phyloP scores from a whole-genome alignment of 2,329 filamentous ascomycete genomes.

The Aspergillus sojae region DNA sequence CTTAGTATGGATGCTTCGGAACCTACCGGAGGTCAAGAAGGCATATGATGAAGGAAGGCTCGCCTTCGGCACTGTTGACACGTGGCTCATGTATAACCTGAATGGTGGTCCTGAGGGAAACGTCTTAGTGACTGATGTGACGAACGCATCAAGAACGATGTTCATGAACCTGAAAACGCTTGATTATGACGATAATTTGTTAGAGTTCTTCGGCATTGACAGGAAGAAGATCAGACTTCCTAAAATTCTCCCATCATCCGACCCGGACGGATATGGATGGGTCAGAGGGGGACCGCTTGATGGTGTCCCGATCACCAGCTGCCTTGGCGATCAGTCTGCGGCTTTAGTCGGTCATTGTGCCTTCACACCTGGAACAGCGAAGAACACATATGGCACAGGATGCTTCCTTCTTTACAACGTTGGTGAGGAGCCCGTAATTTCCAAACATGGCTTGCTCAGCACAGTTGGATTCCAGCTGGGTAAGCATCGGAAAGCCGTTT shows the following conservation, averaged over 20 bases:
- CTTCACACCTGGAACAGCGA: slow-evolving; percentile 78
- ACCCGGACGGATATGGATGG: slow-evolving; percentile 70
- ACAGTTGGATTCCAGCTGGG: slow-evolving; percentile 87
- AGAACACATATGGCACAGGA: slow-evolving; percentile 90
- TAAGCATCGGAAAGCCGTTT: slow-evolving; percentile 67
- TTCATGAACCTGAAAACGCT: slow-evolving; percentile 86
- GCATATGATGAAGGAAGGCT: slow-evolving; percentile 77
- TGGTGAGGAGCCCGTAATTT: slow-evolving; percentile 81
- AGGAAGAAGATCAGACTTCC: slow-evolving; percentile 72
- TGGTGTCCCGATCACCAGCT: slow-evolving; percentile 77
- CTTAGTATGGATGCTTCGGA: slow-evolving; percentile 76
- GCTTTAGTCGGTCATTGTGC: slow-evolving; percentile 84
- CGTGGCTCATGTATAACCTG: slow-evolving; percentile 83
- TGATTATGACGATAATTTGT: slow-evolving; percentile 74
- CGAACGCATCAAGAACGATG: slow-evolving; percentile 90
- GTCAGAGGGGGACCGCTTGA: slow-evolving; percentile 67
- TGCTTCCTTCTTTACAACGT: slow-evolving; percentile 91
- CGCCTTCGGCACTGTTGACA: slow-evolving; percentile 84
- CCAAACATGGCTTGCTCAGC: slow-evolving; percentile 77
- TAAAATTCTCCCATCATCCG: slow-evolving; percentile 81
- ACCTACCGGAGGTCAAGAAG: slow-evolving; percentile 68
- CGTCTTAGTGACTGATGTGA: slow-evolving; percentile 80
- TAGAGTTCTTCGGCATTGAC: slow-evolving; percentile 80
- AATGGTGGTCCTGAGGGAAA: slow-evolving; percentile 69
- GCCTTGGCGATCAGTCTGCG: slow-evolving; percentile 82